Evolutionary conservation across 2,329 filamentous ascomycete species (phyloP).

Genomic region (Dactylellina cionopaga): DNA sequence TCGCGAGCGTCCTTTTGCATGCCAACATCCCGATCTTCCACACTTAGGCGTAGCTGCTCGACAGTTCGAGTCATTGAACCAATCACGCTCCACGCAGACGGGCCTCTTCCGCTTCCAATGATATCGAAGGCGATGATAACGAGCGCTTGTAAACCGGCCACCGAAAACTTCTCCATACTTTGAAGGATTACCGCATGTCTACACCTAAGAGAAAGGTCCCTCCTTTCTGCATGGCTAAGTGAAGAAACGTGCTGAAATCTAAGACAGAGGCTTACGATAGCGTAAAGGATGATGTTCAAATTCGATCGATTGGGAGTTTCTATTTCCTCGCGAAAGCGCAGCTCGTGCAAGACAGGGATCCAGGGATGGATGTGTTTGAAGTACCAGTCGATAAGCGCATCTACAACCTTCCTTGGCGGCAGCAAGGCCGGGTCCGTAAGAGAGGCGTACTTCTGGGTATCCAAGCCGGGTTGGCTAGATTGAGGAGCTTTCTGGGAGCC

Average conservation of each 20-base stretch:
- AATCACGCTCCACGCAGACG: slow-evolving; percentile 60
- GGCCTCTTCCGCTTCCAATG: slow-evolving; percentile 58
- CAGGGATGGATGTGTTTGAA: slow-evolving; percentile 62
- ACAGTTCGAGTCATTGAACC: slow-evolving; percentile 61
- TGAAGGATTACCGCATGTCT: slow-evolving; percentile 58
- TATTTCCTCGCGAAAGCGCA: slow-evolving; percentile 57
- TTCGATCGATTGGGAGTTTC: slow-evolving; percentile 54
- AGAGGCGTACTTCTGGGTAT: not conserved
- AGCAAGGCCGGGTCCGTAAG: not conserved
- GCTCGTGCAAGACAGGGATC: slow-evolving; percentile 61
- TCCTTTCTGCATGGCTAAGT: slow-evolving; percentile 52
- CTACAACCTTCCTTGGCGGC: slow-evolving; percentile 53
- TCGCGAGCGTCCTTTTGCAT: slow-evolving; percentile 36
- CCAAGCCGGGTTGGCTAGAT: too few species aligned
- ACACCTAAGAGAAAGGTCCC: slow-evolving; percentile 38
- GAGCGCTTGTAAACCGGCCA: slow-evolving; percentile 60
- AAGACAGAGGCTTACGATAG: slow-evolving; percentile 58
- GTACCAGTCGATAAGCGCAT: slow-evolving; percentile 60
- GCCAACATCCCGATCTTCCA: slow-evolving; percentile 58
- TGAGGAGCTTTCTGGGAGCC: not conserved
- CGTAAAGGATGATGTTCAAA: slow-evolving; percentile 59
- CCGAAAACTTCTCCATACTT: slow-evolving; percentile 59
- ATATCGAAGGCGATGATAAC: slow-evolving; percentile 61
- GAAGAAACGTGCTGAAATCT: slow-evolving; percentile 58
- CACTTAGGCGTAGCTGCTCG: slow-evolving; percentile 60